Conservation (phyloP, 1,284 basidiomycete species). For the Entoloma clypeatum region DNA sequence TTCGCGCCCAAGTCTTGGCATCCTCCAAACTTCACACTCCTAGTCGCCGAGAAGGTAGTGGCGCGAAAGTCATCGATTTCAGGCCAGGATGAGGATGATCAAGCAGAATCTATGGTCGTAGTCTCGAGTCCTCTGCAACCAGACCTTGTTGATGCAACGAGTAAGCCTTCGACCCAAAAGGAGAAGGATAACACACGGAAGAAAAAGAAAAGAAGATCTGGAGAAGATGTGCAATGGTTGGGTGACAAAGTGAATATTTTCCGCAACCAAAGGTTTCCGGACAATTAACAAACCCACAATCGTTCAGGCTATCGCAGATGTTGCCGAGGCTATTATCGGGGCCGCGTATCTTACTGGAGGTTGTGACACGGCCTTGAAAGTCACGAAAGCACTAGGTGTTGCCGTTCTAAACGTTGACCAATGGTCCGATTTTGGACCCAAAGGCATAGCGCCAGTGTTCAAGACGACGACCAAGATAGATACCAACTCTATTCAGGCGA, state of each 20-base stretch:
- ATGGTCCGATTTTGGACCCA: constrained; percentile 68
- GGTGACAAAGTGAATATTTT: constrained; percentile 63
- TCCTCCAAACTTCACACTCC: constrained; percentile 43
- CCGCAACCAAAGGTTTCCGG: no score
- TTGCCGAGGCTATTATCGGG: constrained; percentile 77
- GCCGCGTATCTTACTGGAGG: constrained; percentile 74
- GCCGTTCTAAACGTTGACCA: constrained; percentile 55
- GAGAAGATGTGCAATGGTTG: constrained; percentile 50
- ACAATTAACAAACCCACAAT: background rate
- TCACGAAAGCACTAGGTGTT: constrained; percentile 58
- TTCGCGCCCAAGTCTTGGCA: constrained; percentile 64
- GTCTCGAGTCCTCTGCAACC: background rate
- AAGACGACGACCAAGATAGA: constrained; percentile 40
- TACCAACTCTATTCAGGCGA: constrained; percentile 43
- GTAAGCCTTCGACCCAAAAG: constrained; percentile 18
- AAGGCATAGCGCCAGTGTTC: constrained; percentile 39
- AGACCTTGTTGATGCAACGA: constrained; percentile 2
- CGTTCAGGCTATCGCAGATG: constrained; percentile 71
- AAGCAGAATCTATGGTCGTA: background rate
- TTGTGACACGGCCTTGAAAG: constrained; percentile 56
- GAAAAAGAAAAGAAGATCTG: constrained; percentile 25
- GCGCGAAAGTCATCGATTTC: background rate
- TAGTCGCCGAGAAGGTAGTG: constrained; percentile 10
- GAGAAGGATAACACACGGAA: constrained; percentile 38
- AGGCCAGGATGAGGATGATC: background rate